Conservation (phyloP, 164 flowering plant genomes). For the Kalanchoe fedtschenkoi region DNA sequence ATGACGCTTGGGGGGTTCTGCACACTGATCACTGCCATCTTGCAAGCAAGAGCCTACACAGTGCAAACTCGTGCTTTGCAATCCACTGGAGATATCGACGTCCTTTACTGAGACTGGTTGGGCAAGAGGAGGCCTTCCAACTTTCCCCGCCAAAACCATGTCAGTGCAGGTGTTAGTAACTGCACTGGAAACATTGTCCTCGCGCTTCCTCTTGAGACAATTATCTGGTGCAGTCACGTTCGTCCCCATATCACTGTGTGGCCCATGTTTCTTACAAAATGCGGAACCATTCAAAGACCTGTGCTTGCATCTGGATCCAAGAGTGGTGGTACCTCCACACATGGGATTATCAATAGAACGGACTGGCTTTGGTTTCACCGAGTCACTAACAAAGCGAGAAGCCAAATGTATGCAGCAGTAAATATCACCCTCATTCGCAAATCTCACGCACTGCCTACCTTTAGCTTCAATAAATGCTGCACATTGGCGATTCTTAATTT, state of each 20-base stretch:
- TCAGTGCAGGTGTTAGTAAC: slow-evolving; percentile 29
- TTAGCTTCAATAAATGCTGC: slow-evolving; percentile 81
- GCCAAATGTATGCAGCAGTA: slow-evolving; percentile 92
- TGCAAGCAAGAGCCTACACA: slow-evolving; percentile 52
- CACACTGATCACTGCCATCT: slow-evolving; percentile 32
- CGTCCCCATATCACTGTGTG: slow-evolving; percentile 18
- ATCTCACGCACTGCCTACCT: slow-evolving; percentile 91
- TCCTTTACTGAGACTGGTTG: slow-evolving; percentile 24
- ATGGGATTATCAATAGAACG: slow-evolving; percentile 34
- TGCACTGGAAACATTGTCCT: slow-evolving; percentile 25
- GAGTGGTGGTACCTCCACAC: slow-evolving; percentile 87
- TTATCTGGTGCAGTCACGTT: slow-evolving; percentile 23
- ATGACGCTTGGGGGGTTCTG: slow-evolving; percentile 53
- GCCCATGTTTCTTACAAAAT: slow-evolving; percentile 84
- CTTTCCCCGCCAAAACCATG: slow-evolving; percentile 28
- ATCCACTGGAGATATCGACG: slow-evolving; percentile 16
- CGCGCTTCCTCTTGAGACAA: slow-evolving; percentile 44
- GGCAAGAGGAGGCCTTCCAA: slow-evolving; percentile 22
- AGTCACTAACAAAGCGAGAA: slow-evolving; percentile 36
- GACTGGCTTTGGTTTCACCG: slow-evolving; percentile 34
- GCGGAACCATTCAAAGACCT: slow-evolving; percentile 57
- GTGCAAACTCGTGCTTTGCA: slow-evolving; percentile 14
- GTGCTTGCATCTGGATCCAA: slow-evolving; percentile 85
- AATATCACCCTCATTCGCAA: slow-evolving; percentile 88
- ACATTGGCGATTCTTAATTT: slow-evolving; percentile 57